Conservation (phyloP, 2,329 filamentous ascomycete species). For the Colletotrichum trifolii region DNA sequence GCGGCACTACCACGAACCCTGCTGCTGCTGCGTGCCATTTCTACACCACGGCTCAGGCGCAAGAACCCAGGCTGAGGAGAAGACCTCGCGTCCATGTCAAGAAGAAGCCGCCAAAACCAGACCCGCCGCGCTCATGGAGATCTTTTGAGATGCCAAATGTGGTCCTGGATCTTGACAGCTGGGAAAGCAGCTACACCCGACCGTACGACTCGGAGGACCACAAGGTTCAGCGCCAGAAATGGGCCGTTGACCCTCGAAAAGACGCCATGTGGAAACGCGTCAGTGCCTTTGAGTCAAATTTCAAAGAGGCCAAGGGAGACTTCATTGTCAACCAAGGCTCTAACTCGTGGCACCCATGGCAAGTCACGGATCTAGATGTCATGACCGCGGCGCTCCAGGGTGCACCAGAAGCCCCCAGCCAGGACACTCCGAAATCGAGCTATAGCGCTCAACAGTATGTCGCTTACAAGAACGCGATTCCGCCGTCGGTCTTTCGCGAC, state of each 20-base stretch:
- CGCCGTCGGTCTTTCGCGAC: slow-evolving; percentile 40
- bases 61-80: background rate
- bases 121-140: slow-evolving; percentile 25
- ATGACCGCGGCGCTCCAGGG: slow-evolving; percentile 51
- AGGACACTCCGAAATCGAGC: background rate
- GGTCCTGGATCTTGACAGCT: slow-evolving; percentile 64
- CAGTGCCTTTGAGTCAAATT: slow-evolving; percentile 44
- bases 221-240: slow-evolving; percentile 43
- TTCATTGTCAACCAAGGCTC: slow-evolving; percentile 31
- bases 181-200: slow-evolving; percentile 56
- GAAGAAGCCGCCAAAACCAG: slow-evolving; percentile 16
- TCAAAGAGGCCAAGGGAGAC: slow-evolving; percentile 25
- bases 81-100: slow-evolving; percentile 23
- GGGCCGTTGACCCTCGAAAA: slow-evolving; percentile 41
- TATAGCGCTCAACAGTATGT: slow-evolving; percentile 11
- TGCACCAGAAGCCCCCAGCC: background rate
- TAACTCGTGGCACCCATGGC: slow-evolving; percentile 44
- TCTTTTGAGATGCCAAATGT: slow-evolving; percentile 50
- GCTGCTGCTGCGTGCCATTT: slow-evolving; percentile 4
- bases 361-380: slow-evolving; percentile 56
- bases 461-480: slow-evolving; percentile 45
- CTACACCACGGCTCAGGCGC: slow-evolving; percentile 9
- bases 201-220: slow-evolving; percentile 51
- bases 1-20: background rate
- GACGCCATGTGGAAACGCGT: slow-evolving; percentile 42